These are phyloP conservation scores for Apocynum venetum DNA, from an alignment of 257 asterid species.

Conservation along the genomic window DNA sequence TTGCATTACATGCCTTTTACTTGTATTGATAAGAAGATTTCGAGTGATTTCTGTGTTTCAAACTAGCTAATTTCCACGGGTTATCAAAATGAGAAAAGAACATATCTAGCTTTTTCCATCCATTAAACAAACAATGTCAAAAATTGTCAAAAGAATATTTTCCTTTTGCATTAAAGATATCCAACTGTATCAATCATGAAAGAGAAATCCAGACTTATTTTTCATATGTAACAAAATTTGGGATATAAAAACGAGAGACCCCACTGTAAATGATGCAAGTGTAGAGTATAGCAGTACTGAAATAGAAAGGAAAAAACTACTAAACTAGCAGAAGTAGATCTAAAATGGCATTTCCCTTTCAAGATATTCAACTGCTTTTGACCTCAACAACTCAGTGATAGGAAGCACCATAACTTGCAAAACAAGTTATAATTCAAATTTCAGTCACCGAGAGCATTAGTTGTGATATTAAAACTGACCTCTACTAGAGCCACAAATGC, in stretches of 20 bases:
- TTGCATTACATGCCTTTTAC: neutral
- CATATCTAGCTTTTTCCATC: neutral
- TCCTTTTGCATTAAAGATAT: neutral
- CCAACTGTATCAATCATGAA: neutral
- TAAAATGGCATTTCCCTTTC: neutral
- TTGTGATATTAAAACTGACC: slow-evolving; percentile 35
- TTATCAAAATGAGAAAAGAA: neutral
- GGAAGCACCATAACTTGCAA: neutral
- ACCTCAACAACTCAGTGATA: neutral
- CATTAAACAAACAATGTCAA: neutral
- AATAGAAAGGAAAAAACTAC: neutral
- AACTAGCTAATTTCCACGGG: neutral
- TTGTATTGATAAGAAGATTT: neutral
- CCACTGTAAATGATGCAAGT: neutral
- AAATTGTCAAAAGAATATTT: neutral
- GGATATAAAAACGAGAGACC: neutral
- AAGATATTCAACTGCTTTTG: neutral
- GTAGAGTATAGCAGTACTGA: neutral
- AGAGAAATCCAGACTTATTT: neutral
- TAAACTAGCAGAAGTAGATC: neutral
- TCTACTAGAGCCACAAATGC: slow-evolving; percentile 80
- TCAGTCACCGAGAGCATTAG: neutral
- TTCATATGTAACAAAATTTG: too few species aligned
- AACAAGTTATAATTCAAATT: neutral
- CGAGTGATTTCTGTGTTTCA: neutral